phyloP scores from a whole-genome alignment of 1,139 yeast genomes.

The Lodderomyces pseudojiufengensis region DNA sequence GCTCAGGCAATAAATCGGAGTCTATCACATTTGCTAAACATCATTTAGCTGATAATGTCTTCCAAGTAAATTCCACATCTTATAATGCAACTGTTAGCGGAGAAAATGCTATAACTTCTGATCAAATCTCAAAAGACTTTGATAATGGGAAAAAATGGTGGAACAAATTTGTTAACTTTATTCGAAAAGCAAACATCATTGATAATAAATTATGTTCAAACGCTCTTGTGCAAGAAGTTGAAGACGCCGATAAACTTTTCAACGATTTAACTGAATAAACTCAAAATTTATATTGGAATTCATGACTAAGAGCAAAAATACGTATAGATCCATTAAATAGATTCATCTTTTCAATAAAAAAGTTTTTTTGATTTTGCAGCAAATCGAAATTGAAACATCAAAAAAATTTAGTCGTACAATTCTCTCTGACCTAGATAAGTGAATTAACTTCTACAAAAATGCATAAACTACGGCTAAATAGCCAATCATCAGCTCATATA shows the following conservation, averaged over 20 bases:
- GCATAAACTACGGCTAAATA: too few relatives aligned
- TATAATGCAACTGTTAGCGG: slow-evolving; percentile 45
- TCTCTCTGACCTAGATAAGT: not conserved
- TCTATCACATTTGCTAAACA: slow-evolving; percentile 29
- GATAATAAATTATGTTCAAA: slow-evolving; percentile 34
- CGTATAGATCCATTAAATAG: too few relatives aligned
- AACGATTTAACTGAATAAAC: slow-evolving; percentile 18
- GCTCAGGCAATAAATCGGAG: slow-evolving; percentile 16
- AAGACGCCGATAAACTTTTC: slow-evolving; percentile 44
- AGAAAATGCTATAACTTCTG: slow-evolving; percentile 34
- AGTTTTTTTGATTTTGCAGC: not conserved
- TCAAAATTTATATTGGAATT: too few relatives aligned
- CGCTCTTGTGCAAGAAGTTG: slow-evolving; percentile 29
- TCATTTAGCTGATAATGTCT: slow-evolving; percentile 36
- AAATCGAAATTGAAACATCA: not conserved
- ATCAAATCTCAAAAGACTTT: slow-evolving; percentile 41
- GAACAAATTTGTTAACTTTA: slow-evolving; percentile 38
- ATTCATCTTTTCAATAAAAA: not conserved
- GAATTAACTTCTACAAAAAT: too few relatives aligned
- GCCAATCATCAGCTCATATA: too few relatives aligned
- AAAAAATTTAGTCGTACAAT: slow-evolving; percentile 1
- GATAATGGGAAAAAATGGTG: slow-evolving; percentile 37
- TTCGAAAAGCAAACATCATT: slow-evolving; percentile 30
- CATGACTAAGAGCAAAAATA: too few relatives aligned
- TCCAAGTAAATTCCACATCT: slow-evolving; percentile 36